These are phyloP conservation scores for Pichia exigua DNA, from an alignment of 805 yeast species.

Conservation along the genomic window DNA sequence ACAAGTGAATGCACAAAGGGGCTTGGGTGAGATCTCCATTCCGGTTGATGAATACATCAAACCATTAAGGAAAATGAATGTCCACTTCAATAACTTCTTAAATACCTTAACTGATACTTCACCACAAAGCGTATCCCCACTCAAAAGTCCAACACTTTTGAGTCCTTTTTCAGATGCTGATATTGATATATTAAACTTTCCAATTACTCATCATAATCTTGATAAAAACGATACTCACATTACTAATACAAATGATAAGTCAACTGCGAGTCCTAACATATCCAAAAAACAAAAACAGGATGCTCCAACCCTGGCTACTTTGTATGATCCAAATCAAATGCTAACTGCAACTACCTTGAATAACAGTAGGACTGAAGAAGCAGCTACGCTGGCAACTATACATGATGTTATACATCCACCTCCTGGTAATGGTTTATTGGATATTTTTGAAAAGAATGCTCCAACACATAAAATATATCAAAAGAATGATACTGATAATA, in stretches of 20 bases:
- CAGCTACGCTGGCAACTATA: neutral
- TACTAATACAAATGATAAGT: neutral
- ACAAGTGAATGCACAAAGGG: conserved; percentile 9
- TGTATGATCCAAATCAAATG: neutral
- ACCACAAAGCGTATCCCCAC: conserved; percentile 1
- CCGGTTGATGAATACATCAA: conserved; percentile 31
- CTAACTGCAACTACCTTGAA: neutral
- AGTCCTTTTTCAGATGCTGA: conserved; percentile 6
- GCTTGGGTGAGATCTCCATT: conserved; percentile 27
- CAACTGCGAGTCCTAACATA: no score
- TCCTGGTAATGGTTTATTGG: conserved; percentile 27
- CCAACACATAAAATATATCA: conserved; percentile 2
- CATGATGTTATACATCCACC: conserved; percentile 19
- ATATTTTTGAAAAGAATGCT: conserved; percentile 20
- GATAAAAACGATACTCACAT: neutral
- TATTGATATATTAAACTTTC: neutral
- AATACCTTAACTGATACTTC: conserved; percentile 15
- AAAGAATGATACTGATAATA: neutral
- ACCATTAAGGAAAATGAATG: conserved; percentile 30
- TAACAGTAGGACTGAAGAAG: neutral
- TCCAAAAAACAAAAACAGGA: no score
- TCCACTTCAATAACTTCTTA: conserved; percentile 24
- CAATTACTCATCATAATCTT: neutral
- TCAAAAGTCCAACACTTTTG: conserved; percentile 6
- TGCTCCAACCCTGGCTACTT: neutral